These are phyloP conservation scores for Nothomitra cinnamomea DNA, from an alignment of 2,329 filamentous ascomycete species.

Conservation along the genomic window DNA sequence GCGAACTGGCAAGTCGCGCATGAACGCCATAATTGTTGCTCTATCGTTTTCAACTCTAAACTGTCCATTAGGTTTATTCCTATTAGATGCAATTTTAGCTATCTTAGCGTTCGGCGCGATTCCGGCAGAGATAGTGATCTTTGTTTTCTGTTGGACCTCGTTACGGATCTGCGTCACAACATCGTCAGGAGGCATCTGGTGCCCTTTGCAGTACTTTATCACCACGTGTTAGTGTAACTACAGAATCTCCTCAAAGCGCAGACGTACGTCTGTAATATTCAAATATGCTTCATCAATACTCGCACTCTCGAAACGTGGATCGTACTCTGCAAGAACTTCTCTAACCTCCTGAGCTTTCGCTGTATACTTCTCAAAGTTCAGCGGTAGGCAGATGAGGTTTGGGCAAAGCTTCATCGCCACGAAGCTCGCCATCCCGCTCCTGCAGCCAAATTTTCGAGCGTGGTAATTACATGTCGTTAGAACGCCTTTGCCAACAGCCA, in stretches of 20 bases:
- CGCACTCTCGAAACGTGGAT: conserved; percentile 78
- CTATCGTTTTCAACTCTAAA: conserved; percentile 60
- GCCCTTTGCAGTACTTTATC: conserved; percentile 49
- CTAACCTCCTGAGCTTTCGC: conserved; percentile 81
- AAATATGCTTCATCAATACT: conserved; percentile 95
- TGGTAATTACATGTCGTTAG: conserved; percentile 70
- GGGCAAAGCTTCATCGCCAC: conserved; percentile 92
- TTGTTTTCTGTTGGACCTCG: conserved; percentile 57
- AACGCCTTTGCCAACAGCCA: conserved; percentile 69
- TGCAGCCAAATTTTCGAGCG: conserved; percentile 75
- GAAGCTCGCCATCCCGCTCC: conserved; percentile 91
- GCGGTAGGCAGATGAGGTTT: conserved; percentile 59
- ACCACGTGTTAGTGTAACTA: background rate
- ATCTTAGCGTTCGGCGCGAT: conserved; percentile 87
- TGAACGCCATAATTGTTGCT: conserved; percentile 63
- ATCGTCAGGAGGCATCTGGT: conserved; percentile 51
- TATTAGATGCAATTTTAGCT: conserved; percentile 88
- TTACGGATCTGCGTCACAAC: conserved; percentile 61
- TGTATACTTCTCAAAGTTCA: conserved; percentile 82
- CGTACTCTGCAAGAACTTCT: conserved; percentile 68
- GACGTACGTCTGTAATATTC: conserved; percentile 52
- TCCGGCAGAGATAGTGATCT: conserved; percentile 81
- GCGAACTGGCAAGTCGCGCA: conserved; percentile 64
- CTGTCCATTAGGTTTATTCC: conserved; percentile 93
- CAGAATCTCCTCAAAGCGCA: background rate